phyloP scores from a whole-genome alignment of 2,329 filamentous ascomycete species.

The Neurospora crassa region DNA sequence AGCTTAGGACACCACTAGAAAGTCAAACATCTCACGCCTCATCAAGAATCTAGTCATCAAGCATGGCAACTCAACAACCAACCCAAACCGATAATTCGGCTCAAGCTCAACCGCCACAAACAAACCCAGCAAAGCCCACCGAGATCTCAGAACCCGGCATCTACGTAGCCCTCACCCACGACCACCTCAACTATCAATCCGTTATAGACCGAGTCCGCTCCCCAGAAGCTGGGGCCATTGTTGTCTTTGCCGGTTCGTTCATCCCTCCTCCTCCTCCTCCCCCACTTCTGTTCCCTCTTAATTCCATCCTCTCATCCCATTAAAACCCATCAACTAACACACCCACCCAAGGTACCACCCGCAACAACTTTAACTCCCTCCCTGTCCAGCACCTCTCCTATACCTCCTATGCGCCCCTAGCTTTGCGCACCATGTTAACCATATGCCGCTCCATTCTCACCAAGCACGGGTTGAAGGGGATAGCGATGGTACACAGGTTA shows the following conservation, averaged over 20 bases:
- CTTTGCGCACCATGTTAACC: constrained; percentile 56
- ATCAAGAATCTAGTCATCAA: not conserved
- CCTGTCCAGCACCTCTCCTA: constrained; percentile 69
- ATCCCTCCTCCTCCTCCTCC: not conserved
- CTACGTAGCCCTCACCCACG: constrained; percentile 59
- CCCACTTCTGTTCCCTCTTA: not conserved
- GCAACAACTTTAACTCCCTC: constrained; percentile 62
- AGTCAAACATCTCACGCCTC: constrained; percentile 12
- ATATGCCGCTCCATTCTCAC: constrained; percentile 49
- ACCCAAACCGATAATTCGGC: constrained; percentile 14
- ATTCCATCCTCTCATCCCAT: not conserved
- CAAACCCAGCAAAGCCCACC: constrained; percentile 18
- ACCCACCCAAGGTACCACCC: constrained; percentile 54
- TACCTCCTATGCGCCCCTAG: constrained; percentile 61
- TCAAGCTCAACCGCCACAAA: constrained; percentile 2
- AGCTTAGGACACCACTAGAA: not conserved
- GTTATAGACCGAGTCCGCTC: constrained; percentile 61
- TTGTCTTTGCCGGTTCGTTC: constrained; percentile 59
- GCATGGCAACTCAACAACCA: not conserved
- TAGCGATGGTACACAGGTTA: constrained; percentile 76
- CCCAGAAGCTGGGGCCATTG: constrained; percentile 64
- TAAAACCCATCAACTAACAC: constrained; percentile 3
- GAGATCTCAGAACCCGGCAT: constrained; percentile 41
- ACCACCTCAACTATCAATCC: constrained; percentile 45
- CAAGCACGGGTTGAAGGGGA: constrained; percentile 58